Base-by-base conservation (phyloP, 768 basidiomycete species). In the Omphalotus guepiniiformis region DNA sequence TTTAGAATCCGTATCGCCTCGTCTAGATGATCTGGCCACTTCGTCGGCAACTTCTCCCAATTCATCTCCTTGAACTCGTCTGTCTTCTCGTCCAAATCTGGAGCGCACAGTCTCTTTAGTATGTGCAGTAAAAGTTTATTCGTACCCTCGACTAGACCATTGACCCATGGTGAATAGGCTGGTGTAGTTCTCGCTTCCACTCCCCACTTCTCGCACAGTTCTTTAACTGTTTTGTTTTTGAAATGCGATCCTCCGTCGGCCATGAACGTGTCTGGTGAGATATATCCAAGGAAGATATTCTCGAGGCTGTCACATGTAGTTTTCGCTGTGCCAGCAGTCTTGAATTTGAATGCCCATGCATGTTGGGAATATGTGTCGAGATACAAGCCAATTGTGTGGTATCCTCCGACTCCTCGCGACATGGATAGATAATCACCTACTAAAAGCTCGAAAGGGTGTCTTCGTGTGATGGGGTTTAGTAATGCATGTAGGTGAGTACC, bases 101-200 rank as follows among this genome's bases (percentile, higher is more conserved):
- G 43, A 3, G 61, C 58, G 30, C 70, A 71, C 4, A 72, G 43
- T 0, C 58, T 34, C n/a, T 54, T 53, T 1, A 74, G 50, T 0
- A 53, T 9, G 5, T 56, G 39, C 0, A 72, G n/a, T 0, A 73
- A 50, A 0, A 62, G 28, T 6, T 54, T 56, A 51, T 74, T 73
- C 0, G 60, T 53, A 3, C 61, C 61, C 30, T 71, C 63, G 0
- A 68, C 56, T 0, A 70, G 52, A 0, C 70, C 64, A 42, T 71
- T 72, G 12, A 71, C 52, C 72, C 70, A 73, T 6, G 70, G 71
- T 8, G 68, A 57, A 41, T 73, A 73, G 1, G 65, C 64, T 9
- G 67, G 34, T 0, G 56, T 49, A 0, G 63, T 50, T 9, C 62
- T 51, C 3, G 55, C 48, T 23, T 57, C 41, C 1, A 56, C 56